phyloP scores from a whole-genome alignment of 139 green algal species.

The Closterium sp. region DNA sequence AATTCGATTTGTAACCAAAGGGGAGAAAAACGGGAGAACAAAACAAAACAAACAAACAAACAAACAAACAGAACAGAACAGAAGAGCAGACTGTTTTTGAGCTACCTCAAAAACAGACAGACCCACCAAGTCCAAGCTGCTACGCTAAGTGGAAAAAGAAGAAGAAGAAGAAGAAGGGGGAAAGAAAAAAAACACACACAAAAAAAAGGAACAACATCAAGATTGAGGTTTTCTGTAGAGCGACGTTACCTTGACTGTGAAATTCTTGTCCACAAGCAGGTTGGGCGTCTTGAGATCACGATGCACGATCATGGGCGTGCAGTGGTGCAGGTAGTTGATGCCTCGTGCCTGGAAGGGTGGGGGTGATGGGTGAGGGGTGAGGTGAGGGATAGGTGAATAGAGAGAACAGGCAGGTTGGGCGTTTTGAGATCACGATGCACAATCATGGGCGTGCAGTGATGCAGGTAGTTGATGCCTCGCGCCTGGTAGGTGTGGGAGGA shows the following conservation, averaged over 20 bases:
- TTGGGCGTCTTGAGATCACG: slow-evolving; percentile 79
- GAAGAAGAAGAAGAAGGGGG: too few species aligned
- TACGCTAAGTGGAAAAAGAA: too few species aligned
- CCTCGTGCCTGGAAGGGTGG: slow-evolving; percentile 25
- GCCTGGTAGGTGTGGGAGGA: slow-evolving; percentile 2
- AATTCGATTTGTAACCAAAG: too few species aligned
- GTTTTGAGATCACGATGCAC: slow-evolving; percentile 85
- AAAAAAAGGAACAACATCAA: neutral
- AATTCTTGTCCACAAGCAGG: slow-evolving; percentile 78
- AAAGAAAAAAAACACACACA: neutral
- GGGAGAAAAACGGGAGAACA: neutral
- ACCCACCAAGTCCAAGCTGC: too few species aligned
- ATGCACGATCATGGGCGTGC: slow-evolving; percentile 75
- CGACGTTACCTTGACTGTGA: neutral
- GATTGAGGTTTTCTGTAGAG: too few species aligned
- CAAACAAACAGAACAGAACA: too few species aligned
- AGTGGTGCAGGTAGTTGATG: slow-evolving; percentile 78
- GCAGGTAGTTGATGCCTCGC: slow-evolving; percentile 70
- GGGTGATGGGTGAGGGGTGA: neutral
- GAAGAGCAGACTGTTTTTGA: too few species aligned
- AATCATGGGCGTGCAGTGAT: slow-evolving; percentile 73
- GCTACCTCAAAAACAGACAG: too few species aligned
- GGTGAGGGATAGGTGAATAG: neutral
- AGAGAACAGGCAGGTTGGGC: slow-evolving; percentile 69
- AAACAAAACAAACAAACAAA: too few species aligned